Percentiles rank a stretch among this genome's conserved stretches.
These are phyloP conservation scores for Colletotrichum higginsianum DNA, from an alignment of 2,329 filamentous ascomycete species.

Conservation along the genomic window DNA sequence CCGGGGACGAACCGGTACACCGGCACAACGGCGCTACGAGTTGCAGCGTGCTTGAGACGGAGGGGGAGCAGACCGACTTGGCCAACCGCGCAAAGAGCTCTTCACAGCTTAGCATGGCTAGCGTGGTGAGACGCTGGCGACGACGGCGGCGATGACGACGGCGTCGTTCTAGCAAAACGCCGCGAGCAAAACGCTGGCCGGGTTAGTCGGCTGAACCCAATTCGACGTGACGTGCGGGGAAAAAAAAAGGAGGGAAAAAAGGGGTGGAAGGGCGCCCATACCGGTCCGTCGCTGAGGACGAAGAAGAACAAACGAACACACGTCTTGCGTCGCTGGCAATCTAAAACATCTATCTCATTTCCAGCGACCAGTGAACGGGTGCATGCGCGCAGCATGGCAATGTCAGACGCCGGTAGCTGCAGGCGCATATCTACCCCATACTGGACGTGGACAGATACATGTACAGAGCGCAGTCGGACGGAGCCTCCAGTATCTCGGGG, in stretches of 20 bases:
- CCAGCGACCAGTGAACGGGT: not conserved
- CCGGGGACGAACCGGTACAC: not conserved
- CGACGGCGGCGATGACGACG: conserved; percentile 22
- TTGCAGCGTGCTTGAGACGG: not conserved
- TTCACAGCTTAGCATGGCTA: not conserved
- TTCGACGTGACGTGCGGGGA: conserved; percentile 5
- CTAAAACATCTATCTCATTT: not conserved
- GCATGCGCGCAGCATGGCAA: conserved; percentile 13
- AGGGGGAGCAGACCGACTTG: not conserved
- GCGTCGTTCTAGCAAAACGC: not conserved
- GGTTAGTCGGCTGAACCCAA: conserved; percentile 20
- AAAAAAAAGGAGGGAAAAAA: too few species aligned
- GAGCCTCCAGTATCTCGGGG: not conserved
- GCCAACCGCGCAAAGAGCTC: conserved; percentile 10
- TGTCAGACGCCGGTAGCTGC: conserved; percentile 37
- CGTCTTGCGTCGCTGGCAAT: not conserved
- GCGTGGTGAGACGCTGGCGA: not conserved
- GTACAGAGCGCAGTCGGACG: not conserved
- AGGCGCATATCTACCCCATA: conserved; percentile 15
- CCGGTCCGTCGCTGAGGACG: not conserved
- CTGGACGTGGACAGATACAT: not conserved
- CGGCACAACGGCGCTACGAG: not conserved
- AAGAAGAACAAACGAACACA: not conserved
- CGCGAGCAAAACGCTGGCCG: not conserved
- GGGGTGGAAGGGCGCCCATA: too few species aligned